Percentiles rank a stretch among this genome's conserved stretches.
These are phyloP conservation scores for Beauveria pseudobassiana DNA, from an alignment of 2,329 filamentous ascomycete species.

Conservation along the genomic window DNA sequence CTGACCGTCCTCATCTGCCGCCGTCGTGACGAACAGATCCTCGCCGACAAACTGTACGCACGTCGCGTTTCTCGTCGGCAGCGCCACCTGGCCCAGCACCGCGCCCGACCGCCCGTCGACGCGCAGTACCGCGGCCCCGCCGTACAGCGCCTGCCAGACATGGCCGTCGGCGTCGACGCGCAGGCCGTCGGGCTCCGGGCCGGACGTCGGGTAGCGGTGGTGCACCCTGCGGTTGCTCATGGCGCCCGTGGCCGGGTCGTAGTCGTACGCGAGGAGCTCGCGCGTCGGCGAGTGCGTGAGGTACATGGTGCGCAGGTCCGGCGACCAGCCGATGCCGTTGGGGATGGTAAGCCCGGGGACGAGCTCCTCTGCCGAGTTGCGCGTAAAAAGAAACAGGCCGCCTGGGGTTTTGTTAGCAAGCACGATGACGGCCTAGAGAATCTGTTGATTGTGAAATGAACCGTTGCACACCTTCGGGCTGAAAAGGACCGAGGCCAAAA, in stretches of 20 bases:
- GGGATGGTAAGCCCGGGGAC: conserved; percentile 66
- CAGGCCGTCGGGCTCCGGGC: conserved; percentile 71
- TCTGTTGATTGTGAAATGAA: too few relatives aligned
- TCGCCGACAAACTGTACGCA: conserved; percentile 74
- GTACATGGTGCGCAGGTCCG: conserved; percentile 66
- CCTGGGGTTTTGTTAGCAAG: conserved; percentile 32
- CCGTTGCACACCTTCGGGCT: conserved; percentile 45
- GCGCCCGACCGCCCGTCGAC: conserved; percentile 58
- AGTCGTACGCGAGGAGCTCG: conserved; percentile 70
- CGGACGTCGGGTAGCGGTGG: conserved; percentile 53
- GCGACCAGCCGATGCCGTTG: conserved; percentile 78
- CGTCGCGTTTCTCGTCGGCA: conserved; percentile 74
- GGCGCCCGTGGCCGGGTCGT: conserved; percentile 53
- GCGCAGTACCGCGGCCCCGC: conserved; percentile 66
- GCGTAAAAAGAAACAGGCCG: conserved; percentile 64
- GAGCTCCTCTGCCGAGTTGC: conserved; percentile 51
- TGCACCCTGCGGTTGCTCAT: conserved; percentile 64
- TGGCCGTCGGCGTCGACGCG: conserved; percentile 77
- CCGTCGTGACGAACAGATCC: conserved; percentile 72
- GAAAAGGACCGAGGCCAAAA: conserved; percentile 47
- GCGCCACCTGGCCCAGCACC: conserved; percentile 63
- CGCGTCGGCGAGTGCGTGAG: conserved; percentile 70
- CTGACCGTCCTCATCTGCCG: conserved; percentile 51
- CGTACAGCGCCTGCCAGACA: conserved; percentile 84
- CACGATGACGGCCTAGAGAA: too few relatives aligned